Evolutionary conservation across 2,329 filamentous ascomycete genomes (phyloP), one percentile per base, ranked within the genome.

Genomic region (Alternaria viburni): DNA sequence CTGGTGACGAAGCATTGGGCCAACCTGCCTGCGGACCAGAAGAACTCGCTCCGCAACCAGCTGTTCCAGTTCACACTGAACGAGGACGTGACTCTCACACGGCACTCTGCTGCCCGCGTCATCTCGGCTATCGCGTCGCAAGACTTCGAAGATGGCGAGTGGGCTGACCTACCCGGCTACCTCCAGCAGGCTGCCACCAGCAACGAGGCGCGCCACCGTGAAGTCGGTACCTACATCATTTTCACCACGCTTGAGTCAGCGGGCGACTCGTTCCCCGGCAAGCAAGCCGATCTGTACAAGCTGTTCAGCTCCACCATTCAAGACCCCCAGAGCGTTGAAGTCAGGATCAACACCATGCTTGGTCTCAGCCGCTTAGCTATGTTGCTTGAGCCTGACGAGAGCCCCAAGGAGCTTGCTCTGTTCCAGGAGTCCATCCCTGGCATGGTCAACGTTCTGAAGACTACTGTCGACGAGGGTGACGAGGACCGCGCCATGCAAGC

Each of bases 271-370:
- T 97, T 97, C 81, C 88, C 89, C 73, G 91, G 94, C 75, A 92
- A 96, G 81, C 88, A 93, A 73, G 82, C 86, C 62, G 89, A 92
- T 77, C 88, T 98, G 64, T 93, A 98, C 75, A 86, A 87, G 74
- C 86, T 98, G 25, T 97, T 98, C 83, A 86, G 86, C 81, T 90
- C 90, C 80, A 96, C 94, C 51, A 96, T 99, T 75, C 90, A 91
- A 74, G 96, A 98, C 77, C 90, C 92, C 1, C 90, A 96, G 81
- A 97, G 93, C 80, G 88, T 91, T 66, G 93, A 97, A 79, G 96
- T 99, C 61, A 91, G 94, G 74, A 90, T 97, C 83, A 98, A 97
- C 85, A 96, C 96, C 30, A 90, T 97, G 82, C 88, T 97, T 76
- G 93, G 93, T 65, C 87, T 98, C 65, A 93, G 94, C 74, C 91